Evolutionary conservation across 2,329 filamentous ascomycete genomes (phyloP).

Genomic region (Hypoxylon sp.): DNA sequence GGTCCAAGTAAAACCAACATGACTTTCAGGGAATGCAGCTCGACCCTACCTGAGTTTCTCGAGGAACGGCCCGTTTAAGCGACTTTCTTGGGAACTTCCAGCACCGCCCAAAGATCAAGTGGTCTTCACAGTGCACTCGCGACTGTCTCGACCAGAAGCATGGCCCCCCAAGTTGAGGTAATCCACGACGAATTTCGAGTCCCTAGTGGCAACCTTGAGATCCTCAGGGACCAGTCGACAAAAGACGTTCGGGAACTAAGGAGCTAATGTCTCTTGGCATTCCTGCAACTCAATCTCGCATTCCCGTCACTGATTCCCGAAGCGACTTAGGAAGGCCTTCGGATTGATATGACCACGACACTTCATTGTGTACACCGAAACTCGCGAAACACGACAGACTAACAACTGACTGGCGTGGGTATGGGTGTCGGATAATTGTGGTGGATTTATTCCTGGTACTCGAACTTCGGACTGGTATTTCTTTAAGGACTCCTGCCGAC

Average conservation of each 20-base stretch:
- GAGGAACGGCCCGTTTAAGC: background rate
- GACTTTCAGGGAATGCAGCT: background rate
- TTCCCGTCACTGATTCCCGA: background rate
- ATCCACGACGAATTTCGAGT: background rate
- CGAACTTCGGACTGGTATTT: background rate
- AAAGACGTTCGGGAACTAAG: background rate
- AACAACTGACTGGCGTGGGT: background rate
- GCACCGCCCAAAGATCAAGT: constrained; percentile 15
- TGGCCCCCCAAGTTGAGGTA: background rate
- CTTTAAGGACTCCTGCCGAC: background rate
- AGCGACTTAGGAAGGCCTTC: background rate
- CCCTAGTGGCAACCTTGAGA: background rate
- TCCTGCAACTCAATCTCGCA: background rate
- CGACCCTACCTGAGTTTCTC: background rate
- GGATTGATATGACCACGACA: background rate
- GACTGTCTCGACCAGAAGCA: background rate
- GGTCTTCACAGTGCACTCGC: constrained; percentile 5
- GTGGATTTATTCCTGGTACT: background rate
- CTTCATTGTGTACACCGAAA: background rate
- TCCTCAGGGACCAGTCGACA: background rate
- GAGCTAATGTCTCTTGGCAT: background rate
- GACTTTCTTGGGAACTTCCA: background rate
- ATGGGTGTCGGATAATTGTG: background rate
- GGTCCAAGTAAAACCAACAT: background rate
- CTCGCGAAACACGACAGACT: background rate